Evolutionary conservation across 441 rosid species (phyloP).

Genomic region (Flueggea neowawraea): DNA sequence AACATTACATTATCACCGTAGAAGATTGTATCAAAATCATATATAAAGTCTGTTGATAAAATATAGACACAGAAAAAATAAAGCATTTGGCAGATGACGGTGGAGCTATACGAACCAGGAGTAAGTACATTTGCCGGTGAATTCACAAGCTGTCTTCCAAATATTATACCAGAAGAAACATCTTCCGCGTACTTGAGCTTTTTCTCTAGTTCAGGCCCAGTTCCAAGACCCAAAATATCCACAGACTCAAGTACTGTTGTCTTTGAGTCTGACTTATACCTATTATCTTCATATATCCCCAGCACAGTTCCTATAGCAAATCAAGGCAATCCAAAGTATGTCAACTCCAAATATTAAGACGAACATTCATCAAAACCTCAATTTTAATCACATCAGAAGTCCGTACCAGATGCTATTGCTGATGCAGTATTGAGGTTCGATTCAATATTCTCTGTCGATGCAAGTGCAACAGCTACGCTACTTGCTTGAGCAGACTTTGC

Average conservation of each 20-base stretch:
- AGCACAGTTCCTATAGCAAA: constrained; percentile 53
- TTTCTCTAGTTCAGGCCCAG: constrained; percentile 73
- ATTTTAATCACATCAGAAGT: constrained; percentile 6
- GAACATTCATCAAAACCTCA: constrained; percentile 1
- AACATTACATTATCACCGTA: neutral
- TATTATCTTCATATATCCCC: constrained; percentile 69
- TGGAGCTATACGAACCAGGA: constrained; percentile 84
- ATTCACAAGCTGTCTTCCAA: constrained; percentile 77
- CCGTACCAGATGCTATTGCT: constrained; percentile 36
- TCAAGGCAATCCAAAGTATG: constrained; percentile 10
- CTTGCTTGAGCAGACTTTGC: constrained; percentile 66
- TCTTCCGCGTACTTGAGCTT: constrained; percentile 68
- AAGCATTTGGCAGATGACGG: too few relatives aligned
- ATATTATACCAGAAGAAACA: constrained; percentile 67
- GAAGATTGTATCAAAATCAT: too few relatives aligned
- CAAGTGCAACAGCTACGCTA: constrained; percentile 54
- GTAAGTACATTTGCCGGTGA: constrained; percentile 97
- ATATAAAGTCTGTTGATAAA: too few relatives aligned
- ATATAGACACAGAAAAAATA: too few relatives aligned
- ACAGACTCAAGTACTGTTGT: constrained; percentile 64
- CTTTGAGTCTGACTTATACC: constrained; percentile 83
- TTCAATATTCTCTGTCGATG: constrained; percentile 50
- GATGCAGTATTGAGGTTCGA: constrained; percentile 62
- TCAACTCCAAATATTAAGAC: neutral
- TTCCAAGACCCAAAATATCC: constrained; percentile 84